Percentiles rank a stretch among this genome's conserved stretches.
phyloP scores from a whole-genome alignment of 495 filamentous ascomycete genomes.

The Aspergillus haitiensis region DNA sequence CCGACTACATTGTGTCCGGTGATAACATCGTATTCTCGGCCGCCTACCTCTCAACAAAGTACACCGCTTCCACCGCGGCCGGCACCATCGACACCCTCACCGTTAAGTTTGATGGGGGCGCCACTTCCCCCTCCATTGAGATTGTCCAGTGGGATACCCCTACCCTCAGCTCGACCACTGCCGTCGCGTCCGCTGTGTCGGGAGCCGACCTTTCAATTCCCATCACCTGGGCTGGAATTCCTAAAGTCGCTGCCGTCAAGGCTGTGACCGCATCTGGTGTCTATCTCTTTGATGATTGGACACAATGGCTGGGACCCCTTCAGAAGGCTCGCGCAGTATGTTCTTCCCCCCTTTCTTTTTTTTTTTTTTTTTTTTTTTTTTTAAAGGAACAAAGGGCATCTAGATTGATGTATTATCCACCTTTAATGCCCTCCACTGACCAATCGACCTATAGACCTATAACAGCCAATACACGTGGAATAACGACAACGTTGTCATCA shows the following conservation, averaged over 20 bases:
- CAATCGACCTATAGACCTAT: conserved; percentile 35
- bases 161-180: conserved; percentile 39
- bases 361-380: too few species aligned
- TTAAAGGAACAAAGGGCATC: neutral
- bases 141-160: conserved; percentile 54
- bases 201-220: conserved; percentile 52
- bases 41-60: conserved; percentile 47
- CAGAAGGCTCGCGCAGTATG: conserved; percentile 51
- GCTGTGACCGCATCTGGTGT: conserved; percentile 49
- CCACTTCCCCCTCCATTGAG: conserved; percentile 40
- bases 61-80: conserved; percentile 36
- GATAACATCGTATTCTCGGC: conserved; percentile 48
- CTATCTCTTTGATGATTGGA: conserved; percentile 60
- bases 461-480: conserved; percentile 55
- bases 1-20: conserved; percentile 49
- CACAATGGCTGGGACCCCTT: conserved; percentile 52
- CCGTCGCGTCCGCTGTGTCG: conserved; percentile 37
- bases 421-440: too few species aligned
- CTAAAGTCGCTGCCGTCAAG: conserved; percentile 52
- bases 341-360: conserved; percentile 17
- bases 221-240: conserved; percentile 51
- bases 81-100: conserved; percentile 53
- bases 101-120: conserved; percentile 52
- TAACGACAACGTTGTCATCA: conserved; percentile 43
- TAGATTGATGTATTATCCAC: neutral